Conservation (phyloP, 768 basidiomycete genomes). For the Austroboletus eburneus region DNA sequence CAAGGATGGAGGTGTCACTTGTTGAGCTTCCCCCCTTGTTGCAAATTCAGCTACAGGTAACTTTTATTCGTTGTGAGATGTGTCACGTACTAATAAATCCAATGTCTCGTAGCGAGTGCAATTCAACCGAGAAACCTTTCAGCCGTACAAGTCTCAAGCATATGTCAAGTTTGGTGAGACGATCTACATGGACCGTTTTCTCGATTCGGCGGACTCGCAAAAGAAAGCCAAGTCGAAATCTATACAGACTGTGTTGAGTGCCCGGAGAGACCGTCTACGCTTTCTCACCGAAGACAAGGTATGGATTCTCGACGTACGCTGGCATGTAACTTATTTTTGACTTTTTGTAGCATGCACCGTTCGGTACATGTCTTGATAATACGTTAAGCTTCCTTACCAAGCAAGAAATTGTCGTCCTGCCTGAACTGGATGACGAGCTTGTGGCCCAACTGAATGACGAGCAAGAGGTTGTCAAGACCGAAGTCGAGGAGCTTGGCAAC, state of each 20-base stretch:
- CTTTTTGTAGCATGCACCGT: conserved; percentile 53
- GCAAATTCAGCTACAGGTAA: conserved; percentile 93
- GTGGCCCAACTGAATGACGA: conserved; percentile 50
- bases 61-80: background rate
- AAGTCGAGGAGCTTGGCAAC: conserved; percentile 53
- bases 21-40: conserved; percentile 86
- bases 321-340: too few species aligned
- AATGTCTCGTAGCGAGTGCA: conserved; percentile 66
- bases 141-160: conserved; percentile 94
- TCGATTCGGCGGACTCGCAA: conserved; percentile 65
- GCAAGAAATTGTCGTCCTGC: conserved; percentile 40
- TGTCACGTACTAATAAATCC: background rate
- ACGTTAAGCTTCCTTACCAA: conserved; percentile 56
- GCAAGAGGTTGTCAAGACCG: conserved; percentile 44
- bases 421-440: conserved; percentile 61
- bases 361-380: conserved; percentile 49
- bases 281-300: conserved; percentile 73
- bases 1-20: conserved; percentile 81
- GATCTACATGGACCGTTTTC: conserved; percentile 88
- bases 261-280: conserved; percentile 63
- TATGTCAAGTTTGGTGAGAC: conserved; percentile 89
- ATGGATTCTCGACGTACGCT: conserved; percentile 19
- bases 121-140: conserved; percentile 88
- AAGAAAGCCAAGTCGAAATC: conserved; percentile 70
- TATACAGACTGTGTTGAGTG: conserved; percentile 62